Base-by-base conservation (phyloP, 2,329 filamentous ascomycete genomes). In the Torrubiellomyces zombiae region DNA sequence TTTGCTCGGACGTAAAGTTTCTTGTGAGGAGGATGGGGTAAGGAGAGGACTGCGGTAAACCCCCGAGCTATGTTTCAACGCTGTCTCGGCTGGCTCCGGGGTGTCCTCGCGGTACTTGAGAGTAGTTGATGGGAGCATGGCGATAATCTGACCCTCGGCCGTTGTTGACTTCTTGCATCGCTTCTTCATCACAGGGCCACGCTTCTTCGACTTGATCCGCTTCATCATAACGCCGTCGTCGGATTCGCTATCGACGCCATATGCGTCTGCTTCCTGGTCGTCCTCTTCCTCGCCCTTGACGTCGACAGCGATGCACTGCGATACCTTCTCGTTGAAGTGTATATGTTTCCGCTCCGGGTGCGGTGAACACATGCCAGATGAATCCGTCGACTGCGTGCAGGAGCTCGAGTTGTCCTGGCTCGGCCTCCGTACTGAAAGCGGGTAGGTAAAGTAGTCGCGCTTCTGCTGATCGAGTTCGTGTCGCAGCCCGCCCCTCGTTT, bases 301-400 rank as follows among this genome's bases (percentile, higher is more conserved):
- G 17, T 95, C 85, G 16, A 98, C 70, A 6, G 89, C 89, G 35
- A 94, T 94, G 47, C 85, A 94, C 47, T 95, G 86, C 46, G 85
- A 75, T 3, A 98, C 89, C 52, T 86, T 79, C 44, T 94, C 80
- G 44, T 94, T 89, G 50, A 98, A 98, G 43, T 92, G 81, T 36
- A 98, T 95, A 46, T 93, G 86, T 32, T 75, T 83, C 41, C 72
- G 67, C 40, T 77, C 75, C 6, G 67, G 50, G 56, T 68, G 53
- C 30, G 82, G 51, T 44, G 74, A 60, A 50, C 59, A 39, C 9
- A 68, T 36, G n/a, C 76, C 78, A 1, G 83, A 92, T 0, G 78
- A 77, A 6, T 69, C 63, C 8, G 63, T 61, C 2, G 75, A 81
- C 18, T 71, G 68, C 5, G 70, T 63, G 25, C 75, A 63, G 9